Evolutionary conservation across 2,329 filamentous ascomycete genomes (phyloP), one percentile per base, ranked within the genome.

Genomic region (Diaporthe citrichinensis): DNA sequence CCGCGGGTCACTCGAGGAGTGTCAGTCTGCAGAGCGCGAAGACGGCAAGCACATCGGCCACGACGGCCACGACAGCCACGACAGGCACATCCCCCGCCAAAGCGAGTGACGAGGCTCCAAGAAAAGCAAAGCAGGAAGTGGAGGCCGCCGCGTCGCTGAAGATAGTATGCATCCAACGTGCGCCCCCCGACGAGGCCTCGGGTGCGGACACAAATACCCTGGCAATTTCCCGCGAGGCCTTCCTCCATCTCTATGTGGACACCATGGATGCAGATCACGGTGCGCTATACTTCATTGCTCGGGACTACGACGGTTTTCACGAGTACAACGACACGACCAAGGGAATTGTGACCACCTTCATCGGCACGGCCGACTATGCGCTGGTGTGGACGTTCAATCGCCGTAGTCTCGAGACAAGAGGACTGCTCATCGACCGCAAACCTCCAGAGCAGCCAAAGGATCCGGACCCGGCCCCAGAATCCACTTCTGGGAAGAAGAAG

Each of bases 261-360:
- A 49, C 58, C 7, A 80, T 81, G 78, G 67, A 74, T 6, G 78
- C 79, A 51, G 74, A 79, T 44, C 75, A 78, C 20, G 76, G 77
- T 25, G 80, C 78, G 17, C 73, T 81, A 7, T 81, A 80, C 74
- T 79, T 81, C n/a, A 41, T 81, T 12, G 78, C 76, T 23, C 78
- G 77, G 65, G 78, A 80, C 31, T 80, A 80, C 71, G 79, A 80
- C 36, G 80, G 80, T 6, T 80, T 80, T 51, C 80, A 80, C 57
- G 77, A 79, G 69, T 80, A 79, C 67, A 74, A 61, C 46, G 75
- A 72, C 53, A 20, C 69, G 7, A 25, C 69, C 41, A 71, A 73
- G 20, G 76, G 74, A 8, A 51, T 76, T 44, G 75, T 78, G 67
- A 81, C 79, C 8, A 78, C 77, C 44, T 80, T 78, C 65, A 53